Conservation (phyloP, 768 basidiomycete genomes). For the Agrocybe chaxingu region DNA sequence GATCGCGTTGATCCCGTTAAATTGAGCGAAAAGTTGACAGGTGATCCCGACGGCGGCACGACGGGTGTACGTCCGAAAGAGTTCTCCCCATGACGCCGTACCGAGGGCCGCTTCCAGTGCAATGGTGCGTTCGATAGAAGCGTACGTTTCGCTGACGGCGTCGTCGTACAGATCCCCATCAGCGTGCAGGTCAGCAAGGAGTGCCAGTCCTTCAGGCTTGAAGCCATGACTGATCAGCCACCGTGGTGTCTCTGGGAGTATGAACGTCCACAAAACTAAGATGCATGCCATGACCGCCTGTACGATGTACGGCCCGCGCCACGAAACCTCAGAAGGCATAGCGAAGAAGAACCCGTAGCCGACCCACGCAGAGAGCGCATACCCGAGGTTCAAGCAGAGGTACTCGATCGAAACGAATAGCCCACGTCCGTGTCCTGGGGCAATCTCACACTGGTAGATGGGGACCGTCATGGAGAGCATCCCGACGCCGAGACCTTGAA, state of each 20-base stretch:
- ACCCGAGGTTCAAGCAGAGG: constrained; percentile 48
- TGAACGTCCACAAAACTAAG: constrained; percentile 43
- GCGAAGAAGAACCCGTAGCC: constrained; percentile 47
- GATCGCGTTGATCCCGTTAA: constrained; percentile 56
- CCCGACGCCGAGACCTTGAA: constrained; percentile 48
- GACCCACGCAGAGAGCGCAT: constrained; percentile 46
- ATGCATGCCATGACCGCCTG: constrained; percentile 48
- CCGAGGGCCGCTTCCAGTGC: constrained; percentile 25
- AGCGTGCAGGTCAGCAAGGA: constrained; percentile 58
- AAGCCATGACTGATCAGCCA: constrained; percentile 56
- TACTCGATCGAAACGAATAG: constrained; percentile 54
- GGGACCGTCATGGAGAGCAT: constrained; percentile 52
- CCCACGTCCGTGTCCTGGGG: constrained; percentile 44
- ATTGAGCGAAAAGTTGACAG: constrained; percentile 53
- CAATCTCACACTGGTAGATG: constrained; percentile 46
- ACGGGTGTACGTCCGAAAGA: constrained; percentile 48
- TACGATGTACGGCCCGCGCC: constrained; percentile 54
- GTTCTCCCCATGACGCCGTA: constrained; percentile 39
- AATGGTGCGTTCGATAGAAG: constrained; percentile 36
- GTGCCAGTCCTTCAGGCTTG: constrained; percentile 42
- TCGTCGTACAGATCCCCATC: constrained; percentile 42
- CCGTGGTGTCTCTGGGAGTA: constrained; percentile 50
- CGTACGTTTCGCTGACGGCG: constrained; percentile 41
- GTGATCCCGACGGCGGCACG: constrained; percentile 50
- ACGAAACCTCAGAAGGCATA: constrained; percentile 44